Evolutionary conservation across 441 rosid species (phyloP), one percentile per base, ranked within the genome.

Genomic region (Adansonia madagascariensis): DNA sequence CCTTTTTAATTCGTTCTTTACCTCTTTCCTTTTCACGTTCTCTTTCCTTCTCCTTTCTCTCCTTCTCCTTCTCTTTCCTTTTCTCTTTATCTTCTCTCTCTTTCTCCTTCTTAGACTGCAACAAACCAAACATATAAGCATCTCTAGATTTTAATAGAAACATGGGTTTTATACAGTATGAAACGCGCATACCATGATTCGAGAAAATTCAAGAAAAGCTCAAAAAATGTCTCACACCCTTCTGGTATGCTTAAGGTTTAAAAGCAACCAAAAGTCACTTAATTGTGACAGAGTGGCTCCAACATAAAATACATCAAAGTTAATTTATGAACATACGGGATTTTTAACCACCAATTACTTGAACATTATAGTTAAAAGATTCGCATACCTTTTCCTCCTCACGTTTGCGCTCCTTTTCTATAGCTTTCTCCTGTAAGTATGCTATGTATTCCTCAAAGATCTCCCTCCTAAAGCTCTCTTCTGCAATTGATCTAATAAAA

Each of bases 331-430:
- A 71, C 2, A 53, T 17, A 53, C 31, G 49, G 47, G 49, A 71
- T n/a, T 35, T 70, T 71, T 17, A 46, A 35, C 35, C 75, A 71
- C 57, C 55, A 57, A 75, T 60, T 43, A 69, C 41, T 39, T 47
- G 50, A 53, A 59, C 31, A 71, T 50, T 10, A 44, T 60, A 12
- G 43, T 56, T 24, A n/a, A 64, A 73, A 31, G 18, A 57, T 35
- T 46, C 8, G 41, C 44, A 14, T 80, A 94, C 97, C 98, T 94
- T 97, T 79, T 94, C 99, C 82, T 97, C 98, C 83, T 93, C 97
- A 24, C 97, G 92, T 77, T 87, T 94, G 50, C 97, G 94, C 75
- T 93, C 99, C 83, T 94, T 97, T 77, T 97, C 98, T 84, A 89
- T 97, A 46, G 97, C 93, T 85, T 90, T 94, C 84, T 96, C 98